Evolutionary conservation across 2,329 filamentous ascomycete genomes (phyloP).

Genomic region (Apiospora kogelbergensis): DNA sequence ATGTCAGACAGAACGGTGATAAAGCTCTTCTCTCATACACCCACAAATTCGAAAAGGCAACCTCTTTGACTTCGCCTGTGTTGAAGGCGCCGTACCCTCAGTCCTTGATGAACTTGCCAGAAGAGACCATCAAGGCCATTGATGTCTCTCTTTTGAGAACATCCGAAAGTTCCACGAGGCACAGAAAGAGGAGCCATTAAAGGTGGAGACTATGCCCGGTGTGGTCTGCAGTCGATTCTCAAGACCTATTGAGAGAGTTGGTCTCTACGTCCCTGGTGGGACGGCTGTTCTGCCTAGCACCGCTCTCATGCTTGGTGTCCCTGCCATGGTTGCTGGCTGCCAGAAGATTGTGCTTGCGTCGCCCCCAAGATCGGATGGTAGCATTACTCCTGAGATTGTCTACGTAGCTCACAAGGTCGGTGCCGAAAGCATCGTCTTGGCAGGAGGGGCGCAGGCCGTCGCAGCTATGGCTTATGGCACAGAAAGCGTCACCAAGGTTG

Average conservation of each 20-base stretch:
- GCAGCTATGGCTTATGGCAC: conserved; percentile 98
- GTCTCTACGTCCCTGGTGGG: conserved; percentile 91
- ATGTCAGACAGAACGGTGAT: conserved; percentile 81
- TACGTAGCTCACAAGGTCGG: conserved; percentile 97
- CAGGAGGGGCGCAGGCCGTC: conserved; percentile 92
- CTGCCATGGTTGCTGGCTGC: conserved; percentile 96
- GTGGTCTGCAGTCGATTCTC: conserved; percentile 93
- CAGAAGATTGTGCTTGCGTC: conserved; percentile 92
- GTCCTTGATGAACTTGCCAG: conserved; percentile 79
- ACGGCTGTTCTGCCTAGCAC: conserved; percentile 97
- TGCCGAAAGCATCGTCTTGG: conserved; percentile 92
- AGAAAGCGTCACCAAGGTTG: conserved; percentile 90
- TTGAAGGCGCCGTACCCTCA: conserved; percentile 85
- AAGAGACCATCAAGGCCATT: conserved; percentile 88
- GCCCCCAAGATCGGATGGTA: conserved; percentile 84
- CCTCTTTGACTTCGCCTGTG: conserved; percentile 84
- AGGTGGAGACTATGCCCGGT: conserved; percentile 96
- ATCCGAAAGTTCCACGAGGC: conserved; percentile 92
- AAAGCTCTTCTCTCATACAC: conserved; percentile 88
- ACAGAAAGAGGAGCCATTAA: conserved; percentile 76
- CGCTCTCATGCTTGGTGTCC: conserved; percentile 96
- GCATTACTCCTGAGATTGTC: conserved; percentile 92
- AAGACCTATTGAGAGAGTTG: conserved; percentile 91
- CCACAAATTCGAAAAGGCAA: conserved; percentile 97
- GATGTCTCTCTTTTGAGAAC: conserved; percentile 90